Conservation (phyloP, 164 flowering plant species). For the Umbilicus rupestris region DNA sequence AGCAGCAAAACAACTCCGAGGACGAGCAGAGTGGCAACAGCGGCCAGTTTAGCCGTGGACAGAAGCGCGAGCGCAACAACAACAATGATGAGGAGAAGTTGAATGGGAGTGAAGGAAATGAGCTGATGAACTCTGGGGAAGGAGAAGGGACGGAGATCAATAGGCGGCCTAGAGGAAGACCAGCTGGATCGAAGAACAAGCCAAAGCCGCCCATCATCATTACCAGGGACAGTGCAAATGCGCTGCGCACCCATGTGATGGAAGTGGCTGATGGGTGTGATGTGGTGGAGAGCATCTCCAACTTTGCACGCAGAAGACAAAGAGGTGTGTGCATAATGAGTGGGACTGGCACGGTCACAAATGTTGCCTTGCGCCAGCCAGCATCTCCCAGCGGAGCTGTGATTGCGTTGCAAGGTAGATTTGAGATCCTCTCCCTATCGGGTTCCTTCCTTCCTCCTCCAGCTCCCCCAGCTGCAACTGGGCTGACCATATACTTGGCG, state of each 20-base stretch:
- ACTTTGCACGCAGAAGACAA: conserved; percentile 9
- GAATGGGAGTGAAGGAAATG: conserved; percentile 6
- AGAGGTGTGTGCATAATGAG: conserved; percentile 12
- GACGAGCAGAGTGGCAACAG: conserved; percentile 10
- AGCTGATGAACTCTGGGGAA: conserved; percentile 7
- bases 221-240: conserved; percentile 13
- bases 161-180: conserved; percentile 13
- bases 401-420: conserved; percentile 10
- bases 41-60: conserved; percentile 2
- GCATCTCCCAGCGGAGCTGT: conserved; percentile 9
- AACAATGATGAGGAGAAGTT: not conserved
- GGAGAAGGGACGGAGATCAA: conserved; percentile 10
- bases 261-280: conserved; percentile 14
- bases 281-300: conserved; percentile 12
- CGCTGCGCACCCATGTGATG: conserved; percentile 13
- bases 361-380: conserved; percentile 11
- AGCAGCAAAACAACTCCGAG: conserved; percentile 6
- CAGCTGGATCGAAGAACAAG: conserved; percentile 13
- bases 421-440: conserved; percentile 11
- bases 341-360: conserved; percentile 10
- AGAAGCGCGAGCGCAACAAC: conserved; percentile 4
- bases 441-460: conserved; percentile 13
- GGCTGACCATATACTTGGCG: conserved; percentile 12
- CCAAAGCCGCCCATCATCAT: conserved; percentile 15
- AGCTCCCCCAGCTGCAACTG: conserved; percentile 13